Conservation (phyloP, 331 rosid species). For the Rosa hybrid region DNA sequence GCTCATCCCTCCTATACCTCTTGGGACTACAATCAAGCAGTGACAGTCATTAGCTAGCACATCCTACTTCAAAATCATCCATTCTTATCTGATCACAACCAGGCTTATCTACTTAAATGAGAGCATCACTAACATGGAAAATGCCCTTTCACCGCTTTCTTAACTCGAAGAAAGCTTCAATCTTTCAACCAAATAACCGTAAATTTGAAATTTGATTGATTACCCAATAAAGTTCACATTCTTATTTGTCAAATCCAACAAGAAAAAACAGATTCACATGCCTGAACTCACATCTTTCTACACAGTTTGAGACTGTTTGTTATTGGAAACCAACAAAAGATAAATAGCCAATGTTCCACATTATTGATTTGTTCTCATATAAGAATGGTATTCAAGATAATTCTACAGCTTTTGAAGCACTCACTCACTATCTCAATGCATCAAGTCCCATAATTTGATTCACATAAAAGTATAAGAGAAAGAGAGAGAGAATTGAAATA, state of each 20-base stretch:
- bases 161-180: slow-evolving; percentile 11
- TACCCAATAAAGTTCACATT: background rate
- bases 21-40: slow-evolving; percentile 55
- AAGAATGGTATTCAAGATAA: background rate
- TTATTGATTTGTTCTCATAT: background rate
- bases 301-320: background rate
- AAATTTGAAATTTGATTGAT: background rate
- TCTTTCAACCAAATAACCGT: background rate
- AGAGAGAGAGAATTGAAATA: slow-evolving; percentile 16
- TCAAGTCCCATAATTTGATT: background rate
- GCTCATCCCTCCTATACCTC: slow-evolving; percentile 72
- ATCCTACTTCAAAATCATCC: background rate
- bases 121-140: background rate
- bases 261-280: background rate
- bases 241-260: background rate
- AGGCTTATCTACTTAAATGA: background rate
- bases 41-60: background rate
- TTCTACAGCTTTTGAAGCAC: background rate
- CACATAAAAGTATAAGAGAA: background rate
- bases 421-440: background rate
- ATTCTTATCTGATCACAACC: background rate
- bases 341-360: background rate
- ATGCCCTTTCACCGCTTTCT: background rate
- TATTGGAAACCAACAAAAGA: background rate
- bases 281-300: background rate